Evolutionary conservation across 2,329 filamentous ascomycete genomes (phyloP).

Genomic region (Hypoxylon sp.): DNA sequence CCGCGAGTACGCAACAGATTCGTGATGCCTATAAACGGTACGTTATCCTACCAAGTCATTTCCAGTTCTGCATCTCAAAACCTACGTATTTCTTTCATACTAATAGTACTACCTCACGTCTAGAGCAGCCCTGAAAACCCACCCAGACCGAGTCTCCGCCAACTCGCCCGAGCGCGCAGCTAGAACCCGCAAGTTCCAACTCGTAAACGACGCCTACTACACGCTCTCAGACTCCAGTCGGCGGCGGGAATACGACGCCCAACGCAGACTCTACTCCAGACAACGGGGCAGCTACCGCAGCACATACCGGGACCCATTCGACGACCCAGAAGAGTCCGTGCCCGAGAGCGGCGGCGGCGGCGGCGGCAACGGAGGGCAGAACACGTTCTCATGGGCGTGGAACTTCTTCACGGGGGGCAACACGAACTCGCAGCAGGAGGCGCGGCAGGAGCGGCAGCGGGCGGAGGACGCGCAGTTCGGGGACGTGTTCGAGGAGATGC

Average conservation of each 20-base stretch:
- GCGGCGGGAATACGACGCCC: constrained; percentile 86
- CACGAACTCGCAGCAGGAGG: constrained; percentile 53
- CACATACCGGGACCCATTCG: constrained; percentile 62
- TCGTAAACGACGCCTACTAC: constrained; percentile 94
- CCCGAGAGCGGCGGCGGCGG: constrained; percentile 59
- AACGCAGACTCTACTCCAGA: constrained; percentile 72
- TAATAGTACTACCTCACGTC: constrained; percentile 34
- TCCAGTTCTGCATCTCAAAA: not conserved
- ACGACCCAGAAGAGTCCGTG: constrained; percentile 57
- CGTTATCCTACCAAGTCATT: constrained; percentile 19
- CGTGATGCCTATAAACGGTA: constrained; percentile 95
- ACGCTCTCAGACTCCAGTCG: constrained; percentile 85
- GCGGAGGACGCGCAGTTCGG: constrained; percentile 86
- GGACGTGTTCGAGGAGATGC: constrained; percentile 91
- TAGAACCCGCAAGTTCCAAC: constrained; percentile 90
- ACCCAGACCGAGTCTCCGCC: constrained; percentile 89
- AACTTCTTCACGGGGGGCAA: constrained; percentile 66
- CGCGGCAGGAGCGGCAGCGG: constrained; percentile 63
- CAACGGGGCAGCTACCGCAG: constrained; percentile 36
- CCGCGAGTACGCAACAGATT: constrained; percentile 85
- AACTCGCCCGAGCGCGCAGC: constrained; percentile 85
- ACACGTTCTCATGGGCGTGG: constrained; percentile 82
- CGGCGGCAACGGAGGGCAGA: constrained; percentile 52
- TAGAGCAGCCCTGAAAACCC: constrained; percentile 89
- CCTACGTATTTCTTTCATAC: not conserved